phyloP scores from a whole-genome alignment of 2,329 filamentous ascomycete genomes.

The Ophiognomonia clavigignenti-juglandacearum region DNA sequence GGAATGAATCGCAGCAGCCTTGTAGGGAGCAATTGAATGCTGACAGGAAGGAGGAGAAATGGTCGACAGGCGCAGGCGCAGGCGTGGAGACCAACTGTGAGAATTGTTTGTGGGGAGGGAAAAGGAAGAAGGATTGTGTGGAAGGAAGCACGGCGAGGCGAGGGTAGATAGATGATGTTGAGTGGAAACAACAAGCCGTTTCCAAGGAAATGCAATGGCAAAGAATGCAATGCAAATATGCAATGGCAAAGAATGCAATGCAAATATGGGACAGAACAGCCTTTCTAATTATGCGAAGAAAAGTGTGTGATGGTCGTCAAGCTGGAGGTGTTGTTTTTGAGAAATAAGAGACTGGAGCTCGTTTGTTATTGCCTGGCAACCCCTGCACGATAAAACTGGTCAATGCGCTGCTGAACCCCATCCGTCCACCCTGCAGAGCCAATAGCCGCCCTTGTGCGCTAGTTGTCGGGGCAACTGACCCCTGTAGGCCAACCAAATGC shows the following conservation, averaged over 20 bases:
- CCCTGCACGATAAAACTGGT: neutral
- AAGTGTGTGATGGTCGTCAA: neutral
- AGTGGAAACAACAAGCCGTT: too few relatives aligned
- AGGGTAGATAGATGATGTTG: too few relatives aligned
- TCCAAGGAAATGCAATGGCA: neutral
- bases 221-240: neutral
- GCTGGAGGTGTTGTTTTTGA: neutral
- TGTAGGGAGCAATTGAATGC: neutral
- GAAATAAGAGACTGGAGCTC: slow-evolving; percentile 5
- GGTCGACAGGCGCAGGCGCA: too few relatives aligned
- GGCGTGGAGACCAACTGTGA: too few relatives aligned
- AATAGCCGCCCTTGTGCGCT: slow-evolving; percentile 5
- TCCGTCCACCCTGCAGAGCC: slow-evolving; percentile 4
- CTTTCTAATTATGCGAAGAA: neutral
- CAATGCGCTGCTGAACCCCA: neutral
- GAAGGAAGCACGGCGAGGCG: too few relatives aligned
- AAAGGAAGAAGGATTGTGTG: too few relatives aligned
- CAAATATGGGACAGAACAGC: neutral
- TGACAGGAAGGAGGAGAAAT: neutral
- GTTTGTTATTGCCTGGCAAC: slow-evolving; percentile 13
- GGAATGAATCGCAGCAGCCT: neutral
- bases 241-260: neutral
- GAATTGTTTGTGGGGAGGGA: too few relatives aligned
- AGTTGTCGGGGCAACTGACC: slow-evolving; percentile 1
- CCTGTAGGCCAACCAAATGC: neutral